Evolutionary conservation across 2,329 filamentous ascomycete species (phyloP).

Genomic region (Exophiala sp.): DNA sequence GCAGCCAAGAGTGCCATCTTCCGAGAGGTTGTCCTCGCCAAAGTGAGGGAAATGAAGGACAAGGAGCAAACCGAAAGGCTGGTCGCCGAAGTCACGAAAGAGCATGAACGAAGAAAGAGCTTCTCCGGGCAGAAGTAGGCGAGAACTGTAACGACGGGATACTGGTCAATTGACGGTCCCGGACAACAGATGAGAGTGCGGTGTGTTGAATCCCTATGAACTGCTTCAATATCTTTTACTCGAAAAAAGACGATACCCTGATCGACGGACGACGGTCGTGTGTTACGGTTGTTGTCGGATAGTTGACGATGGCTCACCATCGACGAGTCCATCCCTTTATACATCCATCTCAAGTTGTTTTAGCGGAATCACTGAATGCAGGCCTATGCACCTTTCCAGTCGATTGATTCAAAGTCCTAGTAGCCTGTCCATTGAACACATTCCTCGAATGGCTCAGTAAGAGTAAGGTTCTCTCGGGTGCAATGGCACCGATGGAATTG

Average conservation of each 20-base stretch:
- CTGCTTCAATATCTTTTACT: conserved; percentile 4
- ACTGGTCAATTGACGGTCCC: no score
- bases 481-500: no score
- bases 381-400: neutral
- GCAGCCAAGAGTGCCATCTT: conserved; percentile 70
- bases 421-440: neutral
- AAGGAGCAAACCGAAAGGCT: conserved; percentile 68
- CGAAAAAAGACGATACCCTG: conserved; percentile 3
- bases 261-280: conserved; percentile 1
- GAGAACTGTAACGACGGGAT: neutral
- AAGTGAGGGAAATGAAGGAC: conserved; percentile 86
- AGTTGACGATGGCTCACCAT: neutral
- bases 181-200: no score
- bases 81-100: conserved; percentile 52
- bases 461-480: no score
- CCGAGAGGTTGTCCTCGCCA: conserved; percentile 87
- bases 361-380: neutral
- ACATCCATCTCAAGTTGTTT: neutral
- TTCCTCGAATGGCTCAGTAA: no score
- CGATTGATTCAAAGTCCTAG: neutral
- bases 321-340: no score
- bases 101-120: conserved; percentile 31
- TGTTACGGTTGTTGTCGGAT: neutral
- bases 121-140: conserved; percentile 19
- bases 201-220: neutral